Evolutionary conservation across 257 asterid genomes (phyloP), one percentile per base, ranked within the genome.

Genomic region (Nicotiana obtusifolia): DNA sequence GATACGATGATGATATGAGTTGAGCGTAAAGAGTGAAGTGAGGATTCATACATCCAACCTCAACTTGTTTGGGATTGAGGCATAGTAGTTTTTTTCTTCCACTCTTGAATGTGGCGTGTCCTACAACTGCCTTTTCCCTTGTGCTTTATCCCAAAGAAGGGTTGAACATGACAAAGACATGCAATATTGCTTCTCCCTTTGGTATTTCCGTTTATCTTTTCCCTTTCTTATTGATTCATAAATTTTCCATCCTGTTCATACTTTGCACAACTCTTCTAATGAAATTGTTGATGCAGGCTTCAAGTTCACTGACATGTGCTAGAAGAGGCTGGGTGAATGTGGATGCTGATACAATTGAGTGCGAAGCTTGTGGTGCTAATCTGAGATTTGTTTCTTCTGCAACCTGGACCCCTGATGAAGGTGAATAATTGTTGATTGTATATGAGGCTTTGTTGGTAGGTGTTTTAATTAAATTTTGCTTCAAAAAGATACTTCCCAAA

Each of bases 241-340:
- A 56, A 44, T 85, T 84, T 81, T 62, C 79, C 69, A 75, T 81
- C 56, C 8, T 26, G 80, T 75, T 22, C 64, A 26, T 73, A 49
- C 44, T 75, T 22, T 75, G 24, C 64, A 49, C 17, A 4, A 75
- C 80, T 67, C 64, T 81, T 59, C 62, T 35, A 78, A 79, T 85
- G 76, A 81, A 67, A 64, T 81, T 69, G 64, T 65, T 86, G 56
- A 76, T 77, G 77, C 90, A 96, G 99, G 95, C 95, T 86, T 96
- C 95, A 82, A 89, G 94, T 84, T 93, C 98, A 41, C 85, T 93
- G 88, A 92, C 97, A 31, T 96, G 99, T 86, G 99, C 99, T 85
- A 89, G 98, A 87, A 96, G 95, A 90, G 99, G 99, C 85, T 96
- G 99, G 99, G 97, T 93, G 80, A 96, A 94, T 87, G 93, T 91